Evolutionary conservation across 78 protist species (phyloP).

Genomic region (Dictyostelium capitatum): DNA sequence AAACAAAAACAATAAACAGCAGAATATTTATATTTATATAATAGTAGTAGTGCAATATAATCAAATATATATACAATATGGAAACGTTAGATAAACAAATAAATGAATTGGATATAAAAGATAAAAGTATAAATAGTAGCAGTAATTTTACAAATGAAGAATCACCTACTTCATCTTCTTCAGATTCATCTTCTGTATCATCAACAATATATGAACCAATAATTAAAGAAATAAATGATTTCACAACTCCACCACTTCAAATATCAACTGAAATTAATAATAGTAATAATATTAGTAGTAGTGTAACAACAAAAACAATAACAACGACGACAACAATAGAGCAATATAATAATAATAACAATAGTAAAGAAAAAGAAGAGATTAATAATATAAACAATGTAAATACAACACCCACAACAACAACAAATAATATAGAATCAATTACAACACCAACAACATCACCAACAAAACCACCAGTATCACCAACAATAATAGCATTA

Average conservation of each 20-base stretch:
- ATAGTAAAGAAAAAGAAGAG: background rate
- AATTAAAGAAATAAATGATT: conserved; percentile 4
- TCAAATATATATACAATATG: no score
- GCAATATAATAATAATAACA: background rate
- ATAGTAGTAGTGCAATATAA: no score
- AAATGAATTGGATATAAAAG: no score
- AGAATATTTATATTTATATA: no score
- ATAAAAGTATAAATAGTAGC: no score
- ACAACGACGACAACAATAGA: background rate
- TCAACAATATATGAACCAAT: conserved; percentile 13
- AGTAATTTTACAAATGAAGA: background rate
- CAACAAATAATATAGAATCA: background rate
- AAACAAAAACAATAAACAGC: no score
- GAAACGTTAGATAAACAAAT: no score
- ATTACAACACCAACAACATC: background rate
- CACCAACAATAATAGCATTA: background rate
- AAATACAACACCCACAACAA: background rate
- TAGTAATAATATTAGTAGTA: conserved; percentile 3
- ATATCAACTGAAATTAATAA: background rate
- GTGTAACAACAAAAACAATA: background rate
- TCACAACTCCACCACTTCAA: background rate
- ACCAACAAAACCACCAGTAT: background rate
- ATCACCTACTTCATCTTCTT: conserved; percentile 3
- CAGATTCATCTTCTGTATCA: background rate
- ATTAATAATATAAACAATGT: no score